Evolutionary conservation across 768 basidiomycete species (phyloP), one percentile per base, ranked within the genome.

Genomic region (Scleroderma citrinum): DNA sequence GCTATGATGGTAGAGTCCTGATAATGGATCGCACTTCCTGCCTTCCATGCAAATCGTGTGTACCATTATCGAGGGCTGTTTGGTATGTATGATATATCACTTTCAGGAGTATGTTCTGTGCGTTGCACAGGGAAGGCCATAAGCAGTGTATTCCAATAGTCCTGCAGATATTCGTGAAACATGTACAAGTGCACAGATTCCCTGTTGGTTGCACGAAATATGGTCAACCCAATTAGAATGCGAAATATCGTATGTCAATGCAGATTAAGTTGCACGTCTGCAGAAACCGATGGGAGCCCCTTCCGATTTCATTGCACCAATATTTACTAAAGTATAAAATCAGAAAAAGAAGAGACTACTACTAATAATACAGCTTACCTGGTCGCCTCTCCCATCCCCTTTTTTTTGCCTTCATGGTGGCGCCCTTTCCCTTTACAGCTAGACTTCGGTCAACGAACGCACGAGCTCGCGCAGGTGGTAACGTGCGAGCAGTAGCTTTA

Each of bases 321-420:
- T 59, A 38, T 82, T 81, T 10, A 71, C 82, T 83, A 46, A 21
- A 30, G 32, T 5, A 35, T 32, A 13, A 30, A 17, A 12, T 44
- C 13, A 56, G 36, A 13, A 30, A 6, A 23, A 42, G 44, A n/a
- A 12, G 10, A 7, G 13, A 29, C n/a, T 24, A 34, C 20, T 13
- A 7, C 23, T 13, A 21, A 59, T 40, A 17, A 38, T 17, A 19
- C n/a, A 10, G 61, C 72, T 37, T 54, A 84, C 84, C 82, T 44
- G 81, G 70, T 60, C 72, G 70, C 42, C 83, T 70, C 54, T 81
- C 75, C 83, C 83, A 86, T 23, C 74, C 73, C 44, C 59, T 67
- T 43, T 70, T 70, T 48, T 68, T 71, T 36, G 68, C 67, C 39
- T 65, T 65, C 47, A 57, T 56, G 14, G 62, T 51, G 21, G 59